Evolutionary conservation across 306 rosid species (phyloP).

Genomic region (Clitoria ternatea): DNA sequence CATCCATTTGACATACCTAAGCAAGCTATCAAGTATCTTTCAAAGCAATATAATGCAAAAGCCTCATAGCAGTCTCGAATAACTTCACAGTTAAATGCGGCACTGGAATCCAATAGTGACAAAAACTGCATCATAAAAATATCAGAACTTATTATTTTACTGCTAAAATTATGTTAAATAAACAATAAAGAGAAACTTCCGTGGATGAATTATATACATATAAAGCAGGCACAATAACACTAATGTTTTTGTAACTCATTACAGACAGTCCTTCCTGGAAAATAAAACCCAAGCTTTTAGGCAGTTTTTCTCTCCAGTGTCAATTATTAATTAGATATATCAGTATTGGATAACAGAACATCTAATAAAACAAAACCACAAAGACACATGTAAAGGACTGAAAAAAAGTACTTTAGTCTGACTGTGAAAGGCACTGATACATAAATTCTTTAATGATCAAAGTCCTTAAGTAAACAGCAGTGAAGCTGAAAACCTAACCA

Average conservation of each 20-base stretch:
- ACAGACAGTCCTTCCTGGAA: neutral
- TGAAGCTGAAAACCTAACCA: conserved; percentile 6
- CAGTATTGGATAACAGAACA: neutral
- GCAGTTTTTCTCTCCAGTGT: neutral
- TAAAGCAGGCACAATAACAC: conserved; percentile 14
- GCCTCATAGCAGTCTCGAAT: conserved; percentile 98
- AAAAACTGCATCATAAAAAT: conserved; percentile 64
- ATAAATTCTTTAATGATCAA: neutral
- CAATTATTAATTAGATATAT: conserved; percentile 7
- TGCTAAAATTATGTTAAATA: neutral
- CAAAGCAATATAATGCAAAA: conserved; percentile 97
- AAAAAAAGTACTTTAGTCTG: conserved; percentile 2
- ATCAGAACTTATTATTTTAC: conserved; percentile 9
- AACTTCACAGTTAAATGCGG: conserved; percentile 90
- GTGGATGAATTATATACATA: neutral
- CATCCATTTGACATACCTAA: conserved; percentile 59
- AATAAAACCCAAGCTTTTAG: conserved; percentile 16
- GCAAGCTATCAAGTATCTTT: conserved; percentile 95
- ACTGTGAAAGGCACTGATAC: neutral
- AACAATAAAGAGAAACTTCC: neutral
- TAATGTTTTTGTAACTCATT: conserved; percentile 7
- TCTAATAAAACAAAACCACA: neutral
- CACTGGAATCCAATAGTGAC: conserved; percentile 81
- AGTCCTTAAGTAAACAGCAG: neutral
- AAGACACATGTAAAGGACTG: neutral